Conservation (phyloP, 2,329 filamentous ascomycete species). For the Penicillium sp. region DNA sequence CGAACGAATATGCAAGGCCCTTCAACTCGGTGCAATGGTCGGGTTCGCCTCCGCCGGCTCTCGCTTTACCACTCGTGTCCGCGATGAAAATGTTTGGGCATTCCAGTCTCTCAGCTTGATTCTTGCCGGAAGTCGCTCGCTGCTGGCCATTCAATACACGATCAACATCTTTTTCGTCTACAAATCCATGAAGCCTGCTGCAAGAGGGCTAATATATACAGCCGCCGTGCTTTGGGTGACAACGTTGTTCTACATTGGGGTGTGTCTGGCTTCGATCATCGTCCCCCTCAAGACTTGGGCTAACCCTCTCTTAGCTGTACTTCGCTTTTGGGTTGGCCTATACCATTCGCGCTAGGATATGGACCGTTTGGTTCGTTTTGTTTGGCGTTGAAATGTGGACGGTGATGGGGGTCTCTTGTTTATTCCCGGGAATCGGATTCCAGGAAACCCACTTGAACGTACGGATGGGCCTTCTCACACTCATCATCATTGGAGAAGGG, state of each 20-base stretch:
- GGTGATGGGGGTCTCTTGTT: constrained; percentile 58
- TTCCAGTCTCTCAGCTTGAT: constrained; percentile 49
- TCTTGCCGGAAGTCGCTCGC: constrained; percentile 58
- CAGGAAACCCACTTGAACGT: constrained; percentile 66
- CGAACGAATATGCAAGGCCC: constrained; percentile 61
- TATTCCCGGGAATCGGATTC: constrained; percentile 63
- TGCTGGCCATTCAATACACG: constrained; percentile 59
- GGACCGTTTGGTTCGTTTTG: constrained; percentile 61
- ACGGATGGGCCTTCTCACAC: constrained; percentile 65
- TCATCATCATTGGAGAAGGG: constrained; percentile 70
- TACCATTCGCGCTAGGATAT: constrained; percentile 36
- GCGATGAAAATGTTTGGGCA: constrained; percentile 46
- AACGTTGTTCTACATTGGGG: constrained; percentile 34
- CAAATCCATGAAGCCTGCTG: constrained; percentile 29
- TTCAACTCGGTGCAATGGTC: constrained; percentile 68
- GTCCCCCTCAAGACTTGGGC: not conserved
- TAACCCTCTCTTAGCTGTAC: constrained; percentile 35
- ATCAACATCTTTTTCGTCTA: constrained; percentile 39
- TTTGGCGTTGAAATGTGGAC: constrained; percentile 57
- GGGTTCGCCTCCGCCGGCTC: constrained; percentile 66
- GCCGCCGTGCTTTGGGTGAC: constrained; percentile 33
- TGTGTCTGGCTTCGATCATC: constrained; percentile 18
- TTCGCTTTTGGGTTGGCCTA: constrained; percentile 34
- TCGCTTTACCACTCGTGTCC: constrained; percentile 47
- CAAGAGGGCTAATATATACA: constrained; percentile 34